Evolutionary conservation across 352 stramenopile species (phyloP).

Genomic region (Blastocystis sp.): DNA sequence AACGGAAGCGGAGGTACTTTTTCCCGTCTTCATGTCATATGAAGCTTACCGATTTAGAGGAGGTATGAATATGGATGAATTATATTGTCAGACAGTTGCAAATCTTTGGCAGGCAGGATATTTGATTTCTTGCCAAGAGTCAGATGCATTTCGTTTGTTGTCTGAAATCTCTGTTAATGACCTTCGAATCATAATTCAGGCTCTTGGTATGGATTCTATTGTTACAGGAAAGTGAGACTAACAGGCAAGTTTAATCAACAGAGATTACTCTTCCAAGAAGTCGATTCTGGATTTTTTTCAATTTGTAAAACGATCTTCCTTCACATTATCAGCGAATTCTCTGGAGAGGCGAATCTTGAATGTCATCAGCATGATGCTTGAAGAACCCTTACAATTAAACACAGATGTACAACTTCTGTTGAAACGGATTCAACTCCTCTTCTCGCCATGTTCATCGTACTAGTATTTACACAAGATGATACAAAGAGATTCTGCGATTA

Average conservation of each 20-base stretch:
- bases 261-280: neutral
- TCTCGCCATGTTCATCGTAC: neutral
- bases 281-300: conserved; percentile 9
- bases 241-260: neutral
- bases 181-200: neutral
- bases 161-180: neutral
- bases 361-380: neutral
- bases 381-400: neutral
- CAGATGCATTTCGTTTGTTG: neutral
- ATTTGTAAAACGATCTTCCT: neutral
- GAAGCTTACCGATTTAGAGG: neutral
- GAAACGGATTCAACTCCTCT: neutral
- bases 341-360: neutral
- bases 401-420: neutral
- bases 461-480: neutral
- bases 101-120: neutral
- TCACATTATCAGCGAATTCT: neutral
- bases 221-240: neutral
- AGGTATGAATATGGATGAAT: neutral
- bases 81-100: neutral
- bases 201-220: neutral
- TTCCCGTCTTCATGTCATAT: neutral
- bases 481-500: neutral
- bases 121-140: neutral
- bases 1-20: conserved; percentile 10